Conservation (phyloP, 805 yeast genomes). For the Metschnikowia anglica region DNA sequence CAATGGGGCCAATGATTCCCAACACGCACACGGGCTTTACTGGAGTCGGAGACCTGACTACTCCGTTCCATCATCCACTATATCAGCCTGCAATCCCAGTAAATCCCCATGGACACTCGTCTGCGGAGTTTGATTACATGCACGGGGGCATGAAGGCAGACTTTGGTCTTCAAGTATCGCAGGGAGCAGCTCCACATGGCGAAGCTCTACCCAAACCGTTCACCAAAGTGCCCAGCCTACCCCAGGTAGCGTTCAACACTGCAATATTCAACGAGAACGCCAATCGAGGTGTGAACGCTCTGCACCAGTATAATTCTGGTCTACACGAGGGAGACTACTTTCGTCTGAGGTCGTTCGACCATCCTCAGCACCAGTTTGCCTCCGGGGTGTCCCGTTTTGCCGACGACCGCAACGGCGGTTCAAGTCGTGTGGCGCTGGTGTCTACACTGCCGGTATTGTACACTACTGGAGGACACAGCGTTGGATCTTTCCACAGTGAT, state of each 20-base stretch:
- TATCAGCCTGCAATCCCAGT: not conserved
- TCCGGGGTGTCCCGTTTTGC: not conserved
- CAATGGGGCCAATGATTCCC: no score
- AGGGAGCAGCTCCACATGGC: not conserved
- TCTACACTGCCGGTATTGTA: conserved; percentile 7
- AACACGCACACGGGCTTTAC: no score
- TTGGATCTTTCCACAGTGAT: not conserved
- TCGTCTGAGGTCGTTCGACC: not conserved
- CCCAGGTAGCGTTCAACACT: conserved; percentile 42
- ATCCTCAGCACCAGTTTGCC: not conserved
- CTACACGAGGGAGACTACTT: no score
- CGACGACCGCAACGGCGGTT: not conserved
- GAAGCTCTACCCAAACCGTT: not conserved
- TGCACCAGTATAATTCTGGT: not conserved
- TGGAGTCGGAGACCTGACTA: not conserved
- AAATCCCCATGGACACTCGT: not conserved
- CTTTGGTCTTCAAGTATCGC: not conserved
- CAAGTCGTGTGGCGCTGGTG: conserved; percentile 4
- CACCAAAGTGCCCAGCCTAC: conserved; percentile 17
- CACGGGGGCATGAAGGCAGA: not conserved
- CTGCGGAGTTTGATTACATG: not conserved
- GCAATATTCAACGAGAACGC: conserved; percentile 33
- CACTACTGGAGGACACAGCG: not conserved
- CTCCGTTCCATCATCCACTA: not conserved
- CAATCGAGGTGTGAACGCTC: not conserved